Evolutionary conservation across 2,329 filamentous ascomycete species (phyloP), one percentile per base, ranked within the genome.

Genomic region (Aspergillus sp.): DNA sequence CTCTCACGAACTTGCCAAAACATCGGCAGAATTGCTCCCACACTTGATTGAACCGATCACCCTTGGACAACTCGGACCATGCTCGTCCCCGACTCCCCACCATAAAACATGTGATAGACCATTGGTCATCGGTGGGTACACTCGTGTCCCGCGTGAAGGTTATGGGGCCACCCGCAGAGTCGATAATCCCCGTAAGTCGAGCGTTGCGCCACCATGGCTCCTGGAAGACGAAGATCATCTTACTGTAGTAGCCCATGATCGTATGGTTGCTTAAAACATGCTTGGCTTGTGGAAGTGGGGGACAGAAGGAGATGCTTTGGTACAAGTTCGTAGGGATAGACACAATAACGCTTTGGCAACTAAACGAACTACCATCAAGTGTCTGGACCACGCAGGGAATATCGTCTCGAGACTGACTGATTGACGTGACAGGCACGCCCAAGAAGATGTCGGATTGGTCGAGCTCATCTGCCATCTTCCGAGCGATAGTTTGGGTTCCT

Each of bases 241-340:
- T 86, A 53, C 76, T 79, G 65, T 84, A 83, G 59, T 80, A 79
- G 7, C 83, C 82, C 36, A 80, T 76, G 0, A 64, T 69, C 5
- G 74, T 76, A 0, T 75, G 70, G 3, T 75, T 63, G 10, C 73
- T 65, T 30, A 80, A 67, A 0, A 70, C 67, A 9, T 66, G 64
- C 62, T 83, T 84, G 3, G 66, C 63, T 0, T 64, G 30, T 0
- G 81, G 80, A 1, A 87, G 75, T 0, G 74, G 62, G 0, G 85
- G 84, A 0, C 66, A 58, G 69, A 86, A 86, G 0, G 50, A 59
- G 38, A 87, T 81, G 9, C 71, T 76, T 21, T 75, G 73, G 41
- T 81, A 75, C 1, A 81, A 70, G 0, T 83, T 79, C 4, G 77
- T 79, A 0, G 84, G 80, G 0, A 85, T 70, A 0, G 83, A 79